Conservation (phyloP, 768 basidiomycete species). For the Grammothele lineata region DNA sequence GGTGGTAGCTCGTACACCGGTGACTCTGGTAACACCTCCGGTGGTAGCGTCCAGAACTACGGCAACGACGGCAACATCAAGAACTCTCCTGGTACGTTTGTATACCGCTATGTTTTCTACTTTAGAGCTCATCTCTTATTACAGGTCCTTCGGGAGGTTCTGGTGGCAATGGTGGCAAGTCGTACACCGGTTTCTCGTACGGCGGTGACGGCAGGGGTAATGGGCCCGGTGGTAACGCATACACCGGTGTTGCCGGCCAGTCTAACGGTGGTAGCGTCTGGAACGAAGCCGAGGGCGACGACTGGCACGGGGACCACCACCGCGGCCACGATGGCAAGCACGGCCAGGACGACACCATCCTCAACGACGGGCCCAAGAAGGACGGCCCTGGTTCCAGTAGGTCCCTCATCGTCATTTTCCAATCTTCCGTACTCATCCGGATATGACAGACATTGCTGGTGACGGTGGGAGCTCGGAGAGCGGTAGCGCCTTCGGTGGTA, state of each 20-base stretch:
- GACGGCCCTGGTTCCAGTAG: conserved; percentile 3
- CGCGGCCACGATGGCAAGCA: not conserved
- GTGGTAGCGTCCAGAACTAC: conserved; percentile 17
- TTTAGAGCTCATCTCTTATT: too few relatives aligned
- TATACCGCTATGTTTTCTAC: not conserved
- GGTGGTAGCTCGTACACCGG: conserved; percentile 27
- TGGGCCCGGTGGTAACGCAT: conserved; percentile 19
- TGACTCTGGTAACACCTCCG: conserved; percentile 15
- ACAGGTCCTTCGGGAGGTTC: too few relatives aligned
- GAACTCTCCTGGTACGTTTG: conserved; percentile 14
- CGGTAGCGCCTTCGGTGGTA: conserved; percentile 15
- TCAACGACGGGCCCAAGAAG: not conserved
- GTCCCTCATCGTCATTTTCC: not conserved
- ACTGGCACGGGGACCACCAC: not conserved
- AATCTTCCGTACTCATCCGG: not conserved
- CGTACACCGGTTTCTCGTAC: conserved; percentile 15
- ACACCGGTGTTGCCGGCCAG: conserved; percentile 11
- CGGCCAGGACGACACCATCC: not conserved
- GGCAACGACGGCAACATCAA: conserved; percentile 9
- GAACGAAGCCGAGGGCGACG: conserved; percentile 1
- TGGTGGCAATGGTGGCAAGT: conserved; percentile 13
- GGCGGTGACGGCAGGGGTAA: conserved; percentile 18
- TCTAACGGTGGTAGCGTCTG: conserved; percentile 15
- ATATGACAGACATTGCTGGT: conserved; percentile 8
- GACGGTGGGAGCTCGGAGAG: conserved; percentile 16